Evolutionary conservation across 371 early-diverging fungal genomes (phyloP).

Genomic region (Actinomortierella wolfii): DNA sequence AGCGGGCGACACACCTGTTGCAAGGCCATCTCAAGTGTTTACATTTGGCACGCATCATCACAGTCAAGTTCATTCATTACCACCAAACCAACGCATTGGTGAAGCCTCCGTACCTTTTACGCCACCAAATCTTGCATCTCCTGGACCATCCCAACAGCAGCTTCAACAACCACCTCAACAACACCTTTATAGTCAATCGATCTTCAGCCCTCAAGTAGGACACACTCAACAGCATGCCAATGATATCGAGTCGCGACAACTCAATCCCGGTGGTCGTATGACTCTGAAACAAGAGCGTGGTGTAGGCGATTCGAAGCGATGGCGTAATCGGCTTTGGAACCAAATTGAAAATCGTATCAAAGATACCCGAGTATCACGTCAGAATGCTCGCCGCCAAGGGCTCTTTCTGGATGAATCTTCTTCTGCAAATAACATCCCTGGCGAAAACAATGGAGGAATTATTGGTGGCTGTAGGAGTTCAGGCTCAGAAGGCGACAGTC

Average conservation of each 20-base stretch:
- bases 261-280: constrained; percentile 14
- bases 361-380: constrained; percentile 21
- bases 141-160: neutral
- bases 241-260: neutral
- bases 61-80: neutral
- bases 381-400: constrained; percentile 29
- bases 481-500: neutral
- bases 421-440: neutral
- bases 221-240: too few species aligned
- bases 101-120: neutral
- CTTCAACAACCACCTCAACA: neutral
- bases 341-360: constrained; percentile 40
- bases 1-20: neutral
- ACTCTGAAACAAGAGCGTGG: constrained; percentile 21
- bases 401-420: neutral
- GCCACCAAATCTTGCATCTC: too few species aligned
- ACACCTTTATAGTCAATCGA: constrained; percentile 1
- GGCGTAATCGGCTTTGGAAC: constrained; percentile 25
- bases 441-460: neutral
- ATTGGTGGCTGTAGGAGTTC: neutral
- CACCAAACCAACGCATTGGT: neutral
- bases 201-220: neutral
- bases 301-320: constrained; percentile 29
- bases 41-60: neutral
- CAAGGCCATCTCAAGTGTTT: neutral